A percentile compares a stretch with the other conserved stretches of the same genome.
These are phyloP conservation scores for Mycothermus thermophilus DNA, from an alignment of 495 filamentous ascomycete species.

Conservation along the genomic window DNA sequence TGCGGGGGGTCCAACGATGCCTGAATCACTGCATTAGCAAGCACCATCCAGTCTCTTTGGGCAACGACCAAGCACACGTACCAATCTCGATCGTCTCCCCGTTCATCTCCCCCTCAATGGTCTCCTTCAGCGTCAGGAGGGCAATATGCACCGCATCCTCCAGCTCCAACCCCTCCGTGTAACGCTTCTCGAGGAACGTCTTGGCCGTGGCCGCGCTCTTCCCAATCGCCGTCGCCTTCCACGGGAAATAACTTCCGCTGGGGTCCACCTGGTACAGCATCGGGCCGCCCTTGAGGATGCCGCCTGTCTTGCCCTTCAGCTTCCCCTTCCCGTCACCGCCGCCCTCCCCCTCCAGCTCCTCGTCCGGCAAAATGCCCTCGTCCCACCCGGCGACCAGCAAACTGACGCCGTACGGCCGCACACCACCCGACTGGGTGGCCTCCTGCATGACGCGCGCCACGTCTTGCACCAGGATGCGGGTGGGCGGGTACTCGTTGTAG, in stretches of 20 bases:
- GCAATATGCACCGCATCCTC: slow-evolving; percentile 99
- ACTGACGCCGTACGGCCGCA: slow-evolving; percentile 94
- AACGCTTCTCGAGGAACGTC: slow-evolving; percentile 97
- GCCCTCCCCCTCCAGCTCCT: slow-evolving; percentile 37
- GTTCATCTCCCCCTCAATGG: slow-evolving; percentile 98
- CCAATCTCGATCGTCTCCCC: slow-evolving; percentile 98
- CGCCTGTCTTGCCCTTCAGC: slow-evolving; percentile 69
- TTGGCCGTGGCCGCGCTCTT: slow-evolving; percentile 97
- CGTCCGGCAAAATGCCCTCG: slow-evolving; percentile 79
- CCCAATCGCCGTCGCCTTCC: slow-evolving; percentile 98
- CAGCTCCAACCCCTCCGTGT: slow-evolving; percentile 90
- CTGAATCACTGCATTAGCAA: slow-evolving; percentile 39
- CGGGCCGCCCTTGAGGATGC: slow-evolving; percentile 87
- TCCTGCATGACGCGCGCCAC: slow-evolving; percentile 97
- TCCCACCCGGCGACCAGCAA: slow-evolving; percentile 96
- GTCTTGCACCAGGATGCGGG: slow-evolving; percentile 95
- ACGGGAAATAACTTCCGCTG: slow-evolving; percentile 92
- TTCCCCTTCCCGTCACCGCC: slow-evolving; percentile 53
- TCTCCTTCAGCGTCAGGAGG: slow-evolving; percentile 93
- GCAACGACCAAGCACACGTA: no score
- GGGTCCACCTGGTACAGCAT: slow-evolving; percentile 98
- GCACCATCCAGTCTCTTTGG: no score
- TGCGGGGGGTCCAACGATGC: slow-evolving; percentile 89
- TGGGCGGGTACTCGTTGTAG: slow-evolving; percentile 99
- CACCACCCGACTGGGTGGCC: slow-evolving; percentile 93